Percentiles rank a stretch among this genome's conserved stretches.
Evolutionary conservation across 106 monocot species (phyloP).

Genomic region (Iris macrosiphon): DNA sequence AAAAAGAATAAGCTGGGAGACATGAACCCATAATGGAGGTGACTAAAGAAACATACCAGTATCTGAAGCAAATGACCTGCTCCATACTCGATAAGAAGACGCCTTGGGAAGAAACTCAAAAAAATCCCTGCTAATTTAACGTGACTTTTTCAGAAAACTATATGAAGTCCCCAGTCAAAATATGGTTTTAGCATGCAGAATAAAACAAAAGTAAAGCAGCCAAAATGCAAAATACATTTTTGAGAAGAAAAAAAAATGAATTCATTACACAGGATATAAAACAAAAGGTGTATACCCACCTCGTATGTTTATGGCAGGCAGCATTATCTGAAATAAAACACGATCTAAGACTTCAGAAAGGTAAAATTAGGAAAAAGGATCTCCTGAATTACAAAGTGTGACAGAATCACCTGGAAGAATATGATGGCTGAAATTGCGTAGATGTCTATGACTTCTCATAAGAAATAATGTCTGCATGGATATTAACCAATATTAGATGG

Average conservation of each 20-base stretch:
- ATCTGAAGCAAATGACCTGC: constrained; percentile 72
- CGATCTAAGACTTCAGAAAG: neutral
- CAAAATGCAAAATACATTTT: neutral
- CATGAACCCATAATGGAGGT: neutral
- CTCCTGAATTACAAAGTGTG: neutral
- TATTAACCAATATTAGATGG: too few relatives aligned
- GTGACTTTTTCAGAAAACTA: neutral
- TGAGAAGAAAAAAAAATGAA: neutral
- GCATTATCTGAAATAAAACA: constrained; percentile 9
- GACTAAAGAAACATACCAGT: constrained; percentile 27
- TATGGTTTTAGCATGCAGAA: too few relatives aligned
- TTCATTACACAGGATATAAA: neutral
- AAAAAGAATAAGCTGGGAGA: neutral
- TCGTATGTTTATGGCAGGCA: neutral
- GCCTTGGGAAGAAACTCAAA: constrained; percentile 24
- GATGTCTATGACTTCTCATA: constrained; percentile 21
- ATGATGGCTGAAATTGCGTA: constrained; percentile 34
- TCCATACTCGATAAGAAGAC: constrained; percentile 46
- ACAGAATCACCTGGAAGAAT: constrained; percentile 29
- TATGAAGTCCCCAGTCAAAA: too few relatives aligned
- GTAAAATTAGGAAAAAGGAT: neutral
- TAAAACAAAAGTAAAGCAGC: neutral
- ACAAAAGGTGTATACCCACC: neutral
- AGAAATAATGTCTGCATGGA: constrained; percentile 28
- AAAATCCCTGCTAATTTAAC: constrained; percentile 31